Evolutionary conservation across 768 basidiomycete species (phyloP), one percentile per base, ranked within the genome.

Genomic region (Podaxis sp.): DNA sequence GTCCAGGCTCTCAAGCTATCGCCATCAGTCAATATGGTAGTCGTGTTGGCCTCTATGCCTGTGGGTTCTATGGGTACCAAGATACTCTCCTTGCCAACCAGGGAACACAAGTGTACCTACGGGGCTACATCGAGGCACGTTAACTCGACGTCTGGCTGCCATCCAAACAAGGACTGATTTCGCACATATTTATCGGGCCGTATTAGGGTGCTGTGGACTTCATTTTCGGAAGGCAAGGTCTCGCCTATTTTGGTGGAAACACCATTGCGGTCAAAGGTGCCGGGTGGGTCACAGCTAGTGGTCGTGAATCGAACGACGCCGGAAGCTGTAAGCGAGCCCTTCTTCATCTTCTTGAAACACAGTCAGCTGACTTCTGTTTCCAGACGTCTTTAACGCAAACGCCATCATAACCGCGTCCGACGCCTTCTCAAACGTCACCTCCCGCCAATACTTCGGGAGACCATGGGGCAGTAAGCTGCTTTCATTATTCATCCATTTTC

Each of bases 21-120:
- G 81, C 81, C 1, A 66, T 82, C 60, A 80, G 79, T 66, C 78
- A 81, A 55, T 81, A 81, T 50, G 81, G 81, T 11, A 77, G 68
- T 44, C 72, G 73, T 11, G 76, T 75, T 2, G 79, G 80, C 0
- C 64, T 80, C 14, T 80, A 82, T 57, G 79, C 72, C 1, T 82
- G 79, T 61, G 74, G 74, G 13, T 77, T 81, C 63, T 76, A 71
- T 60, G 80, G 80, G 14, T 77, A 76, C 60, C 79, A 83, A 65
- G 82, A 82, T 51, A 82, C 80, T 0, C 63, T 82, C 16, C 74
- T 73, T 37, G 76, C 79, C 7, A 77, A 81, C 55, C 61, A 72
- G 50, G 82, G 82, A 7, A 77, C 76, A 1, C 82, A 83, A 54
- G 80, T 83, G 0, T 83, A 76, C 63, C 66, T 79, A 53, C 72